These are phyloP conservation scores for Cyclocybe aegerita DNA, from an alignment of 768 basidiomycete species.

Conservation along the genomic window DNA sequence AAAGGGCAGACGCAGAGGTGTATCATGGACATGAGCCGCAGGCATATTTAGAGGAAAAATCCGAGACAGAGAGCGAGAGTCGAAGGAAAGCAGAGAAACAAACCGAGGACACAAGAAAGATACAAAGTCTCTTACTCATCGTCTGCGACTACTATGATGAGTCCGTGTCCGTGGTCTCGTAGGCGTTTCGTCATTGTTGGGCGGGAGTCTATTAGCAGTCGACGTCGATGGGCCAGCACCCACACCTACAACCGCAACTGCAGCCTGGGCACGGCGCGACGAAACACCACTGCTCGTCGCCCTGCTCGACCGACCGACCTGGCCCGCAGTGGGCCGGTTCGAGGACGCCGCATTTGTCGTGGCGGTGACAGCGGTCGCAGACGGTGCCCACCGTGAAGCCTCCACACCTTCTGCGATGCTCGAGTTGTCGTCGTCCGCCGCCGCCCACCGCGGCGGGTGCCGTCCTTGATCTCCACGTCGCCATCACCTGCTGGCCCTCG, in stretches of 20 bases:
- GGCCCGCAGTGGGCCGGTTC: slow-evolving; percentile 3
- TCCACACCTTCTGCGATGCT: slow-evolving; percentile 23
- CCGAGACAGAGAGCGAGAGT: not conserved
- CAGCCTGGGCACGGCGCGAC: slow-evolving; percentile 8
- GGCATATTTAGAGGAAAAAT: not conserved
- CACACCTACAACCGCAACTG: slow-evolving; percentile 7
- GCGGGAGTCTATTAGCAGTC: slow-evolving; percentile 4
- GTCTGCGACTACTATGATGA: slow-evolving; percentile 11
- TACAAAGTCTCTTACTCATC: slow-evolving; percentile 6
- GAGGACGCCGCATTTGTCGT: slow-evolving; percentile 11
- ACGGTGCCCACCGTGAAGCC: slow-evolving; percentile 32
- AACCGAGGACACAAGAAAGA: not conserved
- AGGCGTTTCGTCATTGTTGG: slow-evolving; percentile 23
- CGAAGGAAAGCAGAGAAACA: slow-evolving; percentile 3
- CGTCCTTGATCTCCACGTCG: slow-evolving; percentile 16
- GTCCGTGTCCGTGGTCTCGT: slow-evolving; percentile 21
- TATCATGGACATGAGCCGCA: not conserved
- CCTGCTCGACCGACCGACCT: slow-evolving; percentile 5
- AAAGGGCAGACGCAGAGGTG: slow-evolving; percentile 5
- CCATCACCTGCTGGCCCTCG: not conserved
- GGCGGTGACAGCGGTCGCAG: slow-evolving; percentile 5
- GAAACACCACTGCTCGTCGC: slow-evolving; percentile 1
- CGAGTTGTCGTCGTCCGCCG: too few relatives aligned
- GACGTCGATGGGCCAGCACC: slow-evolving; percentile 5
- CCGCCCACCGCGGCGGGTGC: slow-evolving; percentile 1